Percentiles rank a stretch among this genome's conserved stretches.
Conservation (phyloP, 148 eudicot species). For the Hydrangea macrophylla region DNA sequence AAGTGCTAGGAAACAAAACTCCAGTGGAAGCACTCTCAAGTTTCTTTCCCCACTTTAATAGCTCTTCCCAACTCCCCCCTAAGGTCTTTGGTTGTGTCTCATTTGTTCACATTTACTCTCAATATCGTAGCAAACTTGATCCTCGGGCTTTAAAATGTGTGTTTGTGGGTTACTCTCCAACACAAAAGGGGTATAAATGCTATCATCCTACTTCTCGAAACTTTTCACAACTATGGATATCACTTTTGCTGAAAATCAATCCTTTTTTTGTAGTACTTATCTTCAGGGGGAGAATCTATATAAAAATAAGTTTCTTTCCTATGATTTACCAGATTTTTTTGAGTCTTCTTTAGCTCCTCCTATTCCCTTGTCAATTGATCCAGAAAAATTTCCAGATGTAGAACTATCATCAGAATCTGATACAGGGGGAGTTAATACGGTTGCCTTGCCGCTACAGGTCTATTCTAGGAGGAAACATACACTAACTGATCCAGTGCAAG, state of each 20-base stretch:
- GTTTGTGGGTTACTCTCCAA: no score
- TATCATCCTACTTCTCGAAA: no score
- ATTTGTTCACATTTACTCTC: slow-evolving; percentile 1
- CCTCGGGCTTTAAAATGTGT: background rate
- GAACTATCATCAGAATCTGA: background rate
- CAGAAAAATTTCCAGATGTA: no score
- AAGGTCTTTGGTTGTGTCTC: slow-evolving; percentile 5
- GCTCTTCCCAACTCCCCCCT: background rate
- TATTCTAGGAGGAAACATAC: background rate
- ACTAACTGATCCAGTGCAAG: background rate
- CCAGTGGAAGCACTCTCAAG: no score
- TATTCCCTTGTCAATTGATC: no score
- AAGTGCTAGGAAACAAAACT: no score
- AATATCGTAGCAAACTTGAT: background rate
- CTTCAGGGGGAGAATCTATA: background rate
- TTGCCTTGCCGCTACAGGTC: background rate
- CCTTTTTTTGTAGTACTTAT: background rate
- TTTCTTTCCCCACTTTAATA: background rate
- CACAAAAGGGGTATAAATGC: no score
- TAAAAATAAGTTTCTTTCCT: background rate
- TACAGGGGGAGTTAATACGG: background rate
- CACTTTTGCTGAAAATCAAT: no score
- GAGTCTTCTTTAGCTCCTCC: no score
- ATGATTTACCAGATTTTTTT: background rate
- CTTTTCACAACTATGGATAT: no score